Conservation (phyloP, 169 alveolate genomes). For the Besnoitia besnoiti region DNA sequence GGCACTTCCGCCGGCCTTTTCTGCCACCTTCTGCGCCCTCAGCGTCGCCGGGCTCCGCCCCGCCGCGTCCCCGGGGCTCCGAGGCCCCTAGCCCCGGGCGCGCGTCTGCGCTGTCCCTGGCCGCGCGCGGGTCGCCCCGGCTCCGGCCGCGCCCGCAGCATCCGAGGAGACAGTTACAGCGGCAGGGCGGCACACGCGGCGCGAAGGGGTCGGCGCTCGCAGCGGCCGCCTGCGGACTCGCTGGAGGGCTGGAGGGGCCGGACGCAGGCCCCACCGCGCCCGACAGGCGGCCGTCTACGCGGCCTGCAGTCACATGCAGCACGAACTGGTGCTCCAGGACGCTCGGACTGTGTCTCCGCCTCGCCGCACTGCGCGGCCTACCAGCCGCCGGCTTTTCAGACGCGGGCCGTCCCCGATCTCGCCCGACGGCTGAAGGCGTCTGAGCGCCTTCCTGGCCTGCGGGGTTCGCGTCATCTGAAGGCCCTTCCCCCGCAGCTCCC, state of each 20-base stretch:
- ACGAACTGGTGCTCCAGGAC: conserved; percentile 9
- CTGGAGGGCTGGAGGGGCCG: neutral
- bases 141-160: neutral
- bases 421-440: too few relatives aligned
- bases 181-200: neutral
- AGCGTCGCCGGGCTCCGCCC: too few relatives aligned
- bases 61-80: too few relatives aligned
- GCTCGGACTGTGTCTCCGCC: neutral
- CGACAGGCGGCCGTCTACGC: neutral
- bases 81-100: too few relatives aligned
- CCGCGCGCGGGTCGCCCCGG: neutral
- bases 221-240: neutral
- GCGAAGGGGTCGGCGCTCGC: neutral
- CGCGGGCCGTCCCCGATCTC: too few relatives aligned
- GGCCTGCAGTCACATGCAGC: neutral
- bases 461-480: too few relatives aligned
- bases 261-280: neutral
- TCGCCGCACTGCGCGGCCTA: too few relatives aligned
- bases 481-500: too few relatives aligned
- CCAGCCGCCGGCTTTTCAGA: too few relatives aligned
- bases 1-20: too few relatives aligned
- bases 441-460: too few relatives aligned
- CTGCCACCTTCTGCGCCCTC: too few relatives aligned
- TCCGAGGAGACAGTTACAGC: conserved; percentile 9
- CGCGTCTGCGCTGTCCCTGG: neutral